A percentile compares a stretch with the other conserved stretches of the same genome.
Evolutionary conservation across 768 basidiomycete species (phyloP).

Genomic region (Chalciporus piperatus): DNA sequence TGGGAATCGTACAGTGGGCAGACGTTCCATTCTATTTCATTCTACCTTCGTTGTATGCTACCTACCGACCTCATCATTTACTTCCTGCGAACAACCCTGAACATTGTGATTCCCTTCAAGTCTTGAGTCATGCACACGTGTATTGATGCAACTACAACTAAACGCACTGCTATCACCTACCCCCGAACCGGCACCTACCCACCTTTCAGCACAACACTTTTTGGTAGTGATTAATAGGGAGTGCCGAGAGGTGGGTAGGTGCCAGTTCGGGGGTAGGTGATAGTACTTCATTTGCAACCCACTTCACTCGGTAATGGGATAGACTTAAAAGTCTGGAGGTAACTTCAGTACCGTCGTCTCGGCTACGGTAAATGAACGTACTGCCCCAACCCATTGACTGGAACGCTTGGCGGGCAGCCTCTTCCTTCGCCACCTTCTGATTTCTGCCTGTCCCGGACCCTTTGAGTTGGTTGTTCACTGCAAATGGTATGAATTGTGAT

Average conservation of each 20-base stretch:
- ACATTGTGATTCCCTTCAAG: too few species aligned
- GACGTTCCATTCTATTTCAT: background rate
- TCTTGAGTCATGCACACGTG: background rate
- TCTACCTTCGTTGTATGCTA: background rate
- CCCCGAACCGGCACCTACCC: too few species aligned
- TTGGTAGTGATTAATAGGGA: too few species aligned
- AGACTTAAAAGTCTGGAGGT: slow-evolving; percentile 12
- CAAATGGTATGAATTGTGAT: background rate
- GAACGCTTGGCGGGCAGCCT: slow-evolving; percentile 61
- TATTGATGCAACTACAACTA: background rate
- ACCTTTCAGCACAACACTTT: too few species aligned
- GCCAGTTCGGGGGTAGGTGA: too few species aligned
- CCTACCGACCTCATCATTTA: background rate
- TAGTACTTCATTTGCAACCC: too few species aligned
- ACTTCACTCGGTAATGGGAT: too few species aligned
- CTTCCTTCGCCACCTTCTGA: slow-evolving; percentile 67
- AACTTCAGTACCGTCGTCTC: background rate
- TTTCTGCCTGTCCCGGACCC: slow-evolving; percentile 54
- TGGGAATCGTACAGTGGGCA: background rate
- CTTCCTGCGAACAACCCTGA: background rate
- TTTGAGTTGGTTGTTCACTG: slow-evolving; percentile 50
- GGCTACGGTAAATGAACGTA: slow-evolving; percentile 8
- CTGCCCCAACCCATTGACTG: slow-evolving; percentile 50
- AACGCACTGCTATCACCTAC: background rate
- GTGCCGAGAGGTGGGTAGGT: too few species aligned